Evolutionary conservation across 805 yeast species (phyloP).

Genomic region (Jamesozyma gamospora): DNA sequence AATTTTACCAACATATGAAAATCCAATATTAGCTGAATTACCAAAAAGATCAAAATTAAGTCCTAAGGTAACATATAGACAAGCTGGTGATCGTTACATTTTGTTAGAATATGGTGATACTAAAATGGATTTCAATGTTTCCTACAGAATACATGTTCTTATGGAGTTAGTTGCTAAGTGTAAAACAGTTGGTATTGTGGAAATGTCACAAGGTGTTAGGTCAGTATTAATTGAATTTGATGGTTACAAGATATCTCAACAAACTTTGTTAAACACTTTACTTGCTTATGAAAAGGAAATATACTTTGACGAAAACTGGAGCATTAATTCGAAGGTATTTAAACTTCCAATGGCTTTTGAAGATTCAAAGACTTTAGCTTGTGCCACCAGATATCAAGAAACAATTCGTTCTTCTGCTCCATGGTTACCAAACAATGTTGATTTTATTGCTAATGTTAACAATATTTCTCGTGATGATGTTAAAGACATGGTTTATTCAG

Average conservation of each 20-base stretch:
- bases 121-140: conserved; percentile 69
- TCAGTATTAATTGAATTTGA: conserved; percentile 85
- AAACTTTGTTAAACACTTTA: conserved; percentile 49
- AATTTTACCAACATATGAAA: conserved; percentile 39
- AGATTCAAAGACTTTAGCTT: conserved; percentile 78
- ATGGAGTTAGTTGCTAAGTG: conserved; percentile 59
- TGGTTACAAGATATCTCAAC: conserved; percentile 52
- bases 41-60: conserved; percentile 38
- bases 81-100: conserved; percentile 92
- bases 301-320: conserved; percentile 69
- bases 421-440: conserved; percentile 97
- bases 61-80: conserved; percentile 78
- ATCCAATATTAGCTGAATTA: conserved; percentile 57
- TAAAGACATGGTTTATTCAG: conserved; percentile 75
- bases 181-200: conserved; percentile 71
- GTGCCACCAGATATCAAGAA: conserved; percentile 85
- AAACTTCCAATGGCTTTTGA: conserved; percentile 95
- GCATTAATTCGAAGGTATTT: conserved; percentile 70
- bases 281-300: conserved; percentile 69
- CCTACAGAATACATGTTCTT: conserved; percentile 78
- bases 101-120: conserved; percentile 90
- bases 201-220: conserved; percentile 96
- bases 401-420: conserved; percentile 91
- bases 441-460: conserved; percentile 83
- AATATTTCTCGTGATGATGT: conserved; percentile 69